phyloP scores from a whole-genome alignment of 179 eudicot genomes.

The Beta macrorhiza region DNA sequence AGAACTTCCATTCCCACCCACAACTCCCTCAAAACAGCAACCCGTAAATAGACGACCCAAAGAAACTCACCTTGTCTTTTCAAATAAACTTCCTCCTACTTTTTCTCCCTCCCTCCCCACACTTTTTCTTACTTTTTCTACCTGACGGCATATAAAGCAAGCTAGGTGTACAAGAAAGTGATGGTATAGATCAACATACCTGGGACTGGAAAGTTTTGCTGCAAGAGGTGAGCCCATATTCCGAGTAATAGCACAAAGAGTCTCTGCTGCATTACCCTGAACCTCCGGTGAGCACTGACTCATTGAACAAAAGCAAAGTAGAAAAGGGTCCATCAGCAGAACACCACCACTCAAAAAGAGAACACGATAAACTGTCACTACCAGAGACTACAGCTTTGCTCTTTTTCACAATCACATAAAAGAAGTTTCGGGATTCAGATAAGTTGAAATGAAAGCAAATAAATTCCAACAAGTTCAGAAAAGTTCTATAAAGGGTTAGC shows the following conservation, averaged over 20 bases:
- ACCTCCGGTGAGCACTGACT: constrained; percentile 87
- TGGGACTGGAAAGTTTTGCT: constrained; percentile 78
- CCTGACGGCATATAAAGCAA: background rate
- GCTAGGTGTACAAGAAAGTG: background rate
- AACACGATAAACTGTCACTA: background rate
- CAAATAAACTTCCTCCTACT: background rate
- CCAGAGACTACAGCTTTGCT: background rate
- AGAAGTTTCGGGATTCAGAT: background rate
- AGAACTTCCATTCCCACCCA: no score
- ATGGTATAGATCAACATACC: constrained; percentile 44
- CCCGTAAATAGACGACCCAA: background rate
- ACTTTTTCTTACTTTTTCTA: background rate
- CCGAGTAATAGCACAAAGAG: constrained; percentile 80
- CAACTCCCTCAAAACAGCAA: no score
- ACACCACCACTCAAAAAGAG: background rate
- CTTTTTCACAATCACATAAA: background rate
- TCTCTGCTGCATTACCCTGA: constrained; percentile 95
- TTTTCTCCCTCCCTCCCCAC: background rate
- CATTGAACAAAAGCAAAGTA: constrained; percentile 18
- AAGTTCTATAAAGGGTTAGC: background rate
- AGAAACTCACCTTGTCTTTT: background rate
- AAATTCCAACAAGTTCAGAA: background rate
- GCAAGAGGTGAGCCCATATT: constrained; percentile 82
- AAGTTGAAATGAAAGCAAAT: background rate
- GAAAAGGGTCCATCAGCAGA: background rate